Conservation (phyloP, 306 rosid genomes). For the Senna siamea region DNA sequence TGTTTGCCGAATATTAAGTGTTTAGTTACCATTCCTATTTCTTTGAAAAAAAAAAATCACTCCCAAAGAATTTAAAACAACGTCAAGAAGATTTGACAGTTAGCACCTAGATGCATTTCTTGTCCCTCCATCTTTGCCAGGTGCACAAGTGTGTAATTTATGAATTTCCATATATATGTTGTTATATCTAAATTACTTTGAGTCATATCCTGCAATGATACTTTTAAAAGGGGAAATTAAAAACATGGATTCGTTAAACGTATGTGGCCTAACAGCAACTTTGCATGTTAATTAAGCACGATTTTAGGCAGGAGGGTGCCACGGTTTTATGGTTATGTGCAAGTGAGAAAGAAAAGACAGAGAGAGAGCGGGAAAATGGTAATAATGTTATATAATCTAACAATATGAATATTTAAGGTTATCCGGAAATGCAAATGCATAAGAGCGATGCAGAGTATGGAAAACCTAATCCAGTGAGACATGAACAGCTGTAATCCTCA, state of each 20-base stretch:
- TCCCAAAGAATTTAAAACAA: no score
- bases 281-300: no score
- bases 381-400: not conserved
- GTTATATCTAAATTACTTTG: no score
- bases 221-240: no score
- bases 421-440: constrained; percentile 27
- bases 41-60: no score
- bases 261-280: not conserved
- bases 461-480: constrained; percentile 52
- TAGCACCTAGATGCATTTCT: not conserved
- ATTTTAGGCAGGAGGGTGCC: not conserved
- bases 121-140: no score
- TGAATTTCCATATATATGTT: no score
- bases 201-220: no score
- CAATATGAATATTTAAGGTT: constrained; percentile 32
- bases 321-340: no score
- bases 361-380: not conserved
- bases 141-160: no score
- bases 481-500: constrained; percentile 58
- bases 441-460: not conserved
- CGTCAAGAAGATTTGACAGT: not conserved
- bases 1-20: no score
- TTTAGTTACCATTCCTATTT: no score
- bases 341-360: not conserved
- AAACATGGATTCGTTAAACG: not conserved